These are phyloP conservation scores for Plectosphaerella sp. DNA, from an alignment of 2,329 filamentous ascomycete genomes.

Conservation along the genomic window DNA sequence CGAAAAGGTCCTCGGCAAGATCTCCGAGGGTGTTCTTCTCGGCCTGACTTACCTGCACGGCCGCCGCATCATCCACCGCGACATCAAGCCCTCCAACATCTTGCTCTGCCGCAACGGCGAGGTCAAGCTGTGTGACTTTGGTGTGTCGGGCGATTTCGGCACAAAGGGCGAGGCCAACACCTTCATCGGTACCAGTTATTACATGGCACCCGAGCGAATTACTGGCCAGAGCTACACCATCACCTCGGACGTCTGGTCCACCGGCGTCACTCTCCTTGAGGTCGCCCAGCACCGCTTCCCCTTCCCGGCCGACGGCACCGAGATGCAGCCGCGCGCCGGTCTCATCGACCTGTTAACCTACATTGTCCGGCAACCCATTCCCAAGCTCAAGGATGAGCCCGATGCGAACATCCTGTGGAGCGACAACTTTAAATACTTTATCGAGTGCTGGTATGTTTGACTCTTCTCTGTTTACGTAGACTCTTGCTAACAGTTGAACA, in stretches of 20 bases:
- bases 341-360: conserved; percentile 95
- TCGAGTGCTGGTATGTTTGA: conserved; percentile 88
- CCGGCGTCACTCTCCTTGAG: conserved; percentile 94
- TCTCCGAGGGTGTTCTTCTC: conserved; percentile 90
- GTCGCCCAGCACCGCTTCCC: conserved; percentile 99
- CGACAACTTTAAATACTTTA: conserved; percentile 98
- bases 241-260: conserved; percentile 96
- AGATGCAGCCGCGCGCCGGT: conserved; percentile 89
- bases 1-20: conserved; percentile 95
- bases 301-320: conserved; percentile 93
- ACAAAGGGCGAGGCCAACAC: conserved; percentile 98
- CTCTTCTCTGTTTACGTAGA: not conserved
- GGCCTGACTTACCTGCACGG: conserved; percentile 93
- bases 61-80: conserved; percentile 95
- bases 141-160: conserved; percentile 94
- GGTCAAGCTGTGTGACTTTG: conserved; percentile 98
- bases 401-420: conserved; percentile 89
- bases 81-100: conserved; percentile 98
- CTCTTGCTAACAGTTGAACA: conserved; percentile 32
- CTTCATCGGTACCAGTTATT: conserved; percentile 97
- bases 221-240: conserved; percentile 98
- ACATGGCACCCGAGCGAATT: conserved; percentile 98
- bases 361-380: conserved; percentile 92
- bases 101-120: conserved; percentile 86
- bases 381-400: conserved; percentile 92